A percentile compares a stretch with the other conserved stretches of the same genome.
Evolutionary conservation across 2,329 filamentous ascomycete genomes (phyloP).

Genomic region (Pseudocercospora fuligena): DNA sequence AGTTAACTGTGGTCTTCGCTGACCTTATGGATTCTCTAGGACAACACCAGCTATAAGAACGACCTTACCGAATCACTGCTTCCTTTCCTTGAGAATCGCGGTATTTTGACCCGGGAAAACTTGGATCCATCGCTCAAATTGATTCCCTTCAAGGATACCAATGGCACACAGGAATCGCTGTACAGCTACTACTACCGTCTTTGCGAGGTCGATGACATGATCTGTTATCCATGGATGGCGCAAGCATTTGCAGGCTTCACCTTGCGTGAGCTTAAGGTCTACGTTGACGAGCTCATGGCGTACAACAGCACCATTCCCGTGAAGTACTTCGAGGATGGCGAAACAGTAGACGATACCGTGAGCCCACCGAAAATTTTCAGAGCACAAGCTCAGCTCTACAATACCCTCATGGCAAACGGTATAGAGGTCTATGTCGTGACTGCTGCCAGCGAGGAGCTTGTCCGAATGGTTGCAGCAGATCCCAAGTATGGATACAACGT

Average conservation of each 20-base stretch:
- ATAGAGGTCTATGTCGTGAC: constrained; percentile 53
- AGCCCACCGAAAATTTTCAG: constrained; percentile 46
- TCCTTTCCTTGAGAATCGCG: constrained; percentile 50
- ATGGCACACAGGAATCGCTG: constrained; percentile 47
- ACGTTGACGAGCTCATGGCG: constrained; percentile 55
- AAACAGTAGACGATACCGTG: constrained; percentile 38
- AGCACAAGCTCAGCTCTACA: constrained; percentile 52
- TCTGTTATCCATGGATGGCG: constrained; percentile 53
- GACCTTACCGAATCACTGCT: constrained; percentile 53
- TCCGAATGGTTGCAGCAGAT: constrained; percentile 54
- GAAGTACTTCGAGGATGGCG: constrained; percentile 46
- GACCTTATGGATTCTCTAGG: constrained; percentile 18
- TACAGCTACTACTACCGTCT: constrained; percentile 55
- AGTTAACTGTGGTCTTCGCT: neutral
- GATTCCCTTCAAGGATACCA: constrained; percentile 50
- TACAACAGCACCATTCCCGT: constrained; percentile 46
- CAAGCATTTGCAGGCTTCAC: constrained; percentile 51
- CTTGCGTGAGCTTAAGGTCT: constrained; percentile 53
- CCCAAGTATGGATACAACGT: constrained; percentile 55
- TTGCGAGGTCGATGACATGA: constrained; percentile 48
- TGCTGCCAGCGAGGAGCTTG: constrained; percentile 52
- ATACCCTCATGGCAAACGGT: constrained; percentile 49
- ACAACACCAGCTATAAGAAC: constrained; percentile 52
- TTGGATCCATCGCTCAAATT: constrained; percentile 49
- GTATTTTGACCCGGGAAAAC: constrained; percentile 48